Evolutionary conservation across 768 basidiomycete species (phyloP).

Genomic region (Neoboletus magnificus): DNA sequence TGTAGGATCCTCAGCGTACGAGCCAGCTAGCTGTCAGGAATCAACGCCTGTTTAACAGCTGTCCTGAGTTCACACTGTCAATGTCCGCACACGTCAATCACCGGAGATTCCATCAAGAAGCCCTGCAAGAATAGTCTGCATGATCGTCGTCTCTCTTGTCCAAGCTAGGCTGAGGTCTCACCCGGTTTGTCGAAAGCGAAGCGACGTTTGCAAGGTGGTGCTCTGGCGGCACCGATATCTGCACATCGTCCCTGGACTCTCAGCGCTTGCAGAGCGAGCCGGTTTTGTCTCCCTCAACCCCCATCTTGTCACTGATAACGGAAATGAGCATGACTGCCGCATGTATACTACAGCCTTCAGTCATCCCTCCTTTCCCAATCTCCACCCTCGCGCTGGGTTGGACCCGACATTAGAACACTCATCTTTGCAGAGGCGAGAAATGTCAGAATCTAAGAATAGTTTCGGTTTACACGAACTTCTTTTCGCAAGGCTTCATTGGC

Average conservation of each 20-base stretch:
- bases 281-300: not conserved
- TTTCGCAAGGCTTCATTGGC: not conserved
- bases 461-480: not conserved
- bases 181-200: not conserved
- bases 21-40: not conserved
- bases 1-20: constrained; percentile 3
- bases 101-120: constrained; percentile 8
- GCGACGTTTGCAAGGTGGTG: not conserved
- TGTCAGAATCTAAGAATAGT: not conserved
- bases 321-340: constrained; percentile 20
- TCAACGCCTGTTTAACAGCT: not conserved
- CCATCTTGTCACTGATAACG: constrained; percentile 19
- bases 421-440: not conserved
- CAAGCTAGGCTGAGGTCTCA: not conserved
- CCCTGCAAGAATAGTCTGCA: not conserved
- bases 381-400: not conserved
- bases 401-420: not conserved
- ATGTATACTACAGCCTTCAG: constrained; percentile 1
- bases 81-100: constrained; percentile 6
- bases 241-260: not conserved
- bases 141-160: constrained; percentile 5
- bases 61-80: not conserved
- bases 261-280: not conserved
- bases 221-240: constrained; percentile 2
- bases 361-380: not conserved